Percentiles rank a stretch among this genome's conserved stretches.
These are phyloP conservation scores for Scutellaria minor DNA, from an alignment of 257 asterid species.

Conservation along the genomic window DNA sequence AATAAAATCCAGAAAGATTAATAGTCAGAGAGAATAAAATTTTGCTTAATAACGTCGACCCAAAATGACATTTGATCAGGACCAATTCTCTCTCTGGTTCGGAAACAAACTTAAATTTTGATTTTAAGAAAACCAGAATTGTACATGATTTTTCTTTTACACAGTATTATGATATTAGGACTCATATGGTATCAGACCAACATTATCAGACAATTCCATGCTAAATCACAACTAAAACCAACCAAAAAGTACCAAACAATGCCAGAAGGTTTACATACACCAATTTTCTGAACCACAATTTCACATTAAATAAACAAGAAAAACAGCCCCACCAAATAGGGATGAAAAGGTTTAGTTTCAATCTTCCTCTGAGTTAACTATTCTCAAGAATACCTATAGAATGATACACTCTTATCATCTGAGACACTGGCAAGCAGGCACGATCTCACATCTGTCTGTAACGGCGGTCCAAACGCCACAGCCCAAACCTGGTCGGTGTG, in stretches of 20 bases:
- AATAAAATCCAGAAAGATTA: too few species aligned
- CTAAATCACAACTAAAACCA: slow-evolving; percentile 28
- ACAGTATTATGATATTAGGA: background rate
- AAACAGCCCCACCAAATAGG: slow-evolving; percentile 14
- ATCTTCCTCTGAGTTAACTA: background rate
- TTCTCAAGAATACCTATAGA: slow-evolving; percentile 72
- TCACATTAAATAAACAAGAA: background rate
- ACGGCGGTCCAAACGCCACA: slow-evolving; percentile 85
- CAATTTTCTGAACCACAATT: slow-evolving; percentile 24
- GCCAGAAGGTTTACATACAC: slow-evolving; percentile 27
- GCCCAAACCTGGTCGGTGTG: slow-evolving; percentile 96
- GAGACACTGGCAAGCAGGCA: slow-evolving; percentile 92
- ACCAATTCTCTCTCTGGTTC: too few species aligned
- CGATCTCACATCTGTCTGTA: slow-evolving; percentile 57
- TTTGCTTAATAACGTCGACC: too few species aligned
- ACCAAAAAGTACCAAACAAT: slow-evolving; percentile 6
- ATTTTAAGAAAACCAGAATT: too few species aligned
- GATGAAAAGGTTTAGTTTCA: background rate
- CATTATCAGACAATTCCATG: slow-evolving; percentile 5
- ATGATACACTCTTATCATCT: slow-evolving; percentile 82
- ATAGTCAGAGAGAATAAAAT: too few species aligned
- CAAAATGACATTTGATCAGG: too few species aligned
- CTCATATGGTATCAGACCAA: background rate
- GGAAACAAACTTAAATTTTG: too few species aligned
- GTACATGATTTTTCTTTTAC: too few species aligned